Base-by-base conservation (phyloP, 768 basidiomycete genomes). In the Infundibulicybe gibba region DNA sequence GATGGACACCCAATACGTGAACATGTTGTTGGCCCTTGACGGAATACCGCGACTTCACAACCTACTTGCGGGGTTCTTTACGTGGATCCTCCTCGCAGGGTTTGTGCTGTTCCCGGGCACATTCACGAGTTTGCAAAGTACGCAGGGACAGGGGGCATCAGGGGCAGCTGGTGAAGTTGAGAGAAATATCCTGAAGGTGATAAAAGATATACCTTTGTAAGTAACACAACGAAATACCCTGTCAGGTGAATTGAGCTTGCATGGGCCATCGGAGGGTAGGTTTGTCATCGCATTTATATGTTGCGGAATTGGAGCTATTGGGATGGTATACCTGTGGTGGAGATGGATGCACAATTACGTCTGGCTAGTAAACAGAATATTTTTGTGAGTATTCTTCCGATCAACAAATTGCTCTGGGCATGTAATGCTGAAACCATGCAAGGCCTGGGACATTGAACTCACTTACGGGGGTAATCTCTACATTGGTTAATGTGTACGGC, bases 31-130 rank as follows among this genome's bases (percentile, higher is more conserved):
- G 31, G 81, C 79, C 4, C 61, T 82, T 16, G 81, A 83, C 52
- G 68, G 64, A 32, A 82, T 83, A 38, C 77, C 80, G 14, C 52
- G 60, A 3, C 16, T 74, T 35, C 68, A 75, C 57, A 79, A 81
- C 46, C 45, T 79, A 12, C 57, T 74, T n/a, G 72, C 77, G 2
- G 69, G 68, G 6, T 81, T 83, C 62, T 83, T 78, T 52, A 81
- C 77, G 8, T 83, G 81, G 81, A 71, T 83, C 45, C 54, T 83
- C 43, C 64, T 83, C 17, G 81, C 80, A 8, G 81, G 81, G 6
- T 83, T 83, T 56, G 63, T 83, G 14, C 65, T 83, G 21, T 80
- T 83, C 51, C 81, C 81, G 2, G 77, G 79, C 42, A 83, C 81
- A 6, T 83, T 83, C 59, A 67, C 73, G 9, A 80, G 72, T 44